phyloP scores from a whole-genome alignment of 2,329 filamentous ascomycete genomes.

The Neurospora crassa region DNA sequence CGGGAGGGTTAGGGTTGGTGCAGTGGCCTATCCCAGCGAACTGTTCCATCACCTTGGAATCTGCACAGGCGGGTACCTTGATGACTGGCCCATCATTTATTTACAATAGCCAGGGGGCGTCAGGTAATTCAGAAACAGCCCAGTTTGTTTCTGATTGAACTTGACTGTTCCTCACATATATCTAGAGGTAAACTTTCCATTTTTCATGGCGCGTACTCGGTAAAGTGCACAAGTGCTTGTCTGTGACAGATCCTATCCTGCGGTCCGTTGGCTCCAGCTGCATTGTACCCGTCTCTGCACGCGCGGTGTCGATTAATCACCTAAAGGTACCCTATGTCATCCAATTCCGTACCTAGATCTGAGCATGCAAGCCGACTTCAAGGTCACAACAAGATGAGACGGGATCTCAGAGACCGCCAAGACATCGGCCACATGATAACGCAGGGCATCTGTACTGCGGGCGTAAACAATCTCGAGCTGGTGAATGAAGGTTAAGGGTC shows the following conservation, averaged over 20 bases:
- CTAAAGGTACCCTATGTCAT: neutral
- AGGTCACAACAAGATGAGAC: neutral
- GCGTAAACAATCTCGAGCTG: neutral
- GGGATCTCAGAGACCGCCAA: conserved; percentile 9
- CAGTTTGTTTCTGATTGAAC: neutral
- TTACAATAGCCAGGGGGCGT: neutral
- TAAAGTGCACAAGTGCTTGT: neutral
- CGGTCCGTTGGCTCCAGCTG: conserved; percentile 6
- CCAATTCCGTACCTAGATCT: conserved; percentile 7
- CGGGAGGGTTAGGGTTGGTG: neutral
- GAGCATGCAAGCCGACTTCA: conserved; percentile 11
- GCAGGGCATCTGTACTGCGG: neutral
- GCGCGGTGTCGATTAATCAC: neutral
- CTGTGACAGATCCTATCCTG: conserved; percentile 4
- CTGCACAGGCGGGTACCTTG: neutral
- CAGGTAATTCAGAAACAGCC: neutral
- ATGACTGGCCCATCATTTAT: neutral
- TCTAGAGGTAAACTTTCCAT: neutral
- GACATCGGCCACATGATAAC: conserved; percentile 2
- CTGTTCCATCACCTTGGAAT: neutral
- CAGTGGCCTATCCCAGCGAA: neutral
- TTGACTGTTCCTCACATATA: neutral
- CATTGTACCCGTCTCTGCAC: conserved; percentile 3
- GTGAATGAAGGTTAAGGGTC: neutral
- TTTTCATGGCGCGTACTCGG: neutral